Evolutionary conservation across 2,329 filamentous ascomycete species (phyloP).

Genomic region (Apiospora aurea): DNA sequence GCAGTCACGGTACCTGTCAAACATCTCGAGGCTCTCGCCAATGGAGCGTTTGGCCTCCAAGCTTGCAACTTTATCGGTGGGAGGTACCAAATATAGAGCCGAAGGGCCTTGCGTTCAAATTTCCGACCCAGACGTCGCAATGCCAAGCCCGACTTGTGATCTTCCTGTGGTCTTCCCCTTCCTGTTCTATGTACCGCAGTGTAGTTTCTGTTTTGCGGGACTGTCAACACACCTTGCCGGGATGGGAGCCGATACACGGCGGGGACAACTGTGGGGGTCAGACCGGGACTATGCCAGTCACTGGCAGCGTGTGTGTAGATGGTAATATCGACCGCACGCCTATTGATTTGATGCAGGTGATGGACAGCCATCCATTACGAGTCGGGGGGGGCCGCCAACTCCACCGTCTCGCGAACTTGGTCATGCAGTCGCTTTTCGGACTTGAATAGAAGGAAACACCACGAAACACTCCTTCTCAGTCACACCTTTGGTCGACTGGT

Average conservation of each 20-base stretch:
- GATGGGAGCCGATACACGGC: neutral
- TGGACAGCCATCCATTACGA: constrained; percentile 11
- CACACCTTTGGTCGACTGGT: neutral
- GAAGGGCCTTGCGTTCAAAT: too few species aligned
- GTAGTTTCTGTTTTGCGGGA: constrained; percentile 21
- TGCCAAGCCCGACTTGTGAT: neutral
- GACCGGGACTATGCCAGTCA: constrained; percentile 18
- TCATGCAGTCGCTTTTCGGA: neutral
- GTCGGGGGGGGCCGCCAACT: constrained; percentile 13
- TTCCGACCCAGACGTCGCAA: neutral
- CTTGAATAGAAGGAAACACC: constrained; percentile 13
- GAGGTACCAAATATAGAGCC: too few species aligned
- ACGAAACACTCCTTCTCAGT: constrained; percentile 2
- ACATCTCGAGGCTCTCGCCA: neutral
- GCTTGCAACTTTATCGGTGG: neutral
- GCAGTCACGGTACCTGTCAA: neutral
- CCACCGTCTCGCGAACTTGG: neutral
- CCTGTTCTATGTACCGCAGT: neutral
- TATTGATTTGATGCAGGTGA: neutral
- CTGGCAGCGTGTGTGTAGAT: constrained; percentile 15
- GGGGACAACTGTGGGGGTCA: neutral
- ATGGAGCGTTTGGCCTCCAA: neutral
- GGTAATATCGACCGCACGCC: neutral
- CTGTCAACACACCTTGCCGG: constrained; percentile 13
- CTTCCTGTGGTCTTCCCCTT: neutral